A percentile compares a stretch with the other conserved stretches of the same genome.
These are phyloP conservation scores for Blastocystis sp. DNA, from an alignment of 352 stramenopile genomes.

Conservation along the genomic window DNA sequence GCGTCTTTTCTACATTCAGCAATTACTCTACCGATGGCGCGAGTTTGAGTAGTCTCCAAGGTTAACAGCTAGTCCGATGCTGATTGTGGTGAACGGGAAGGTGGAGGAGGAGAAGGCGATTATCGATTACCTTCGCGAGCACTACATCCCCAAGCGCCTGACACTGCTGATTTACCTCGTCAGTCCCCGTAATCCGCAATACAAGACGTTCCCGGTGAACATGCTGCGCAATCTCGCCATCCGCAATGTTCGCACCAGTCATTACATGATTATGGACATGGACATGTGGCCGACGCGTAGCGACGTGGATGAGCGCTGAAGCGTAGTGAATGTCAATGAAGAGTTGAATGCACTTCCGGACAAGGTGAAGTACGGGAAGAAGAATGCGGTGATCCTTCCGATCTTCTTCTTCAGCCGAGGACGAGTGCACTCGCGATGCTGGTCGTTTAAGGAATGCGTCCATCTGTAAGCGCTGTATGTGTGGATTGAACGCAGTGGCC, in stretches of 20 bases:
- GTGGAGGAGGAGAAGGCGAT: not conserved
- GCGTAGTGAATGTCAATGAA: not conserved
- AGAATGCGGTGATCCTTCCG: conserved; percentile 28
- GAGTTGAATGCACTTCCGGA: not conserved
- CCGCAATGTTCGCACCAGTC: conserved; percentile 25
- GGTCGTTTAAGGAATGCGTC: not conserved
- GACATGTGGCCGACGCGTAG: conserved; percentile 27
- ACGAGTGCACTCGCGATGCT: not conserved
- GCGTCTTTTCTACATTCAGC: not conserved
- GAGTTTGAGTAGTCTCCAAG: not conserved
- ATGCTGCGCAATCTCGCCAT: conserved; percentile 46
- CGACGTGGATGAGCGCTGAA: not conserved
- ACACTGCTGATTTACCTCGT: conserved; percentile 15
- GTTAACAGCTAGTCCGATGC: not conserved
- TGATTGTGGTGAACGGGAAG: conserved; percentile 8
- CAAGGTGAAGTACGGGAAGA: not conserved
- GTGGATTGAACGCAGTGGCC: not conserved
- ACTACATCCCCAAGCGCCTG: not conserved
- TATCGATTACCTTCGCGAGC: not conserved
- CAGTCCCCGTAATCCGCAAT: not conserved
- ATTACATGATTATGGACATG: conserved; percentile 61
- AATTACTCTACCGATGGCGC: conserved; percentile 27
- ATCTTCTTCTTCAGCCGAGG: conserved; percentile 26
- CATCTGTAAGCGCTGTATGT: not conserved
- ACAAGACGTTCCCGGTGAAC: conserved; percentile 23